Conservation (phyloP, 352 stramenopile species). For the Pythium brachiatum region DNA sequence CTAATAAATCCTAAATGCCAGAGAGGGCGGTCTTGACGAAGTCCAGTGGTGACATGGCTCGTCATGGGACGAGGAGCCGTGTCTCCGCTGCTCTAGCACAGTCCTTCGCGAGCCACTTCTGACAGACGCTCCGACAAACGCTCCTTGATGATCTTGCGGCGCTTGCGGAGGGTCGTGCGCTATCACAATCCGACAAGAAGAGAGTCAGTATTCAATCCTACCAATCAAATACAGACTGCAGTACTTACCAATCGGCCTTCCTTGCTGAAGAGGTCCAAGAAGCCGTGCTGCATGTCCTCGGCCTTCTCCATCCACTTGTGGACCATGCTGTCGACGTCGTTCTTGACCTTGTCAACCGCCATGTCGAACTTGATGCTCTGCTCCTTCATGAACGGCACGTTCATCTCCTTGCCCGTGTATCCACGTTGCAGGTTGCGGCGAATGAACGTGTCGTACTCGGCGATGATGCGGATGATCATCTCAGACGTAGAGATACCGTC, state of each 20-base stretch:
- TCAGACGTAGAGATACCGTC: slow-evolving; percentile 89
- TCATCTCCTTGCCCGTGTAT: slow-evolving; percentile 92
- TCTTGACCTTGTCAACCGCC: slow-evolving; percentile 78
- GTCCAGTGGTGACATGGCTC: background rate
- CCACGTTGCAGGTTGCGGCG: slow-evolving; percentile 85
- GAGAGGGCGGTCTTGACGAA: background rate
- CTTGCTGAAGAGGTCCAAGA: slow-evolving; percentile 76
- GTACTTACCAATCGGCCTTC: slow-evolving; percentile 64
- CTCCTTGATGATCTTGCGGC: slow-evolving; percentile 82
- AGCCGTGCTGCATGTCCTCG: slow-evolving; percentile 76
- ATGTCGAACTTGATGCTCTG: slow-evolving; percentile 89
- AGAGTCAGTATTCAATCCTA: background rate
- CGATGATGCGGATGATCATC: slow-evolving; percentile 89
- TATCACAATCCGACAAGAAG: slow-evolving; percentile 20
- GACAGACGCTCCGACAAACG: slow-evolving; percentile 63
- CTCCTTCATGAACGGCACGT: slow-evolving; percentile 88
- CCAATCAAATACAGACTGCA: background rate
- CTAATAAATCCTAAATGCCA: slow-evolving; percentile 10
- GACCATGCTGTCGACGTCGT: slow-evolving; percentile 72
- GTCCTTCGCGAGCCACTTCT: slow-evolving; percentile 71
- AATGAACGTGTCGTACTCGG: slow-evolving; percentile 92
- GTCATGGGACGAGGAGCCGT: background rate
- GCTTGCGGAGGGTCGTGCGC: slow-evolving; percentile 73
- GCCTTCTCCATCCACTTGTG: slow-evolving; percentile 80
- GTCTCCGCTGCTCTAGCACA: slow-evolving; percentile 42